These are phyloP conservation scores for Crithidia acanthocephali DNA, from an alignment of 208 protist species.

Conservation along the genomic window DNA sequence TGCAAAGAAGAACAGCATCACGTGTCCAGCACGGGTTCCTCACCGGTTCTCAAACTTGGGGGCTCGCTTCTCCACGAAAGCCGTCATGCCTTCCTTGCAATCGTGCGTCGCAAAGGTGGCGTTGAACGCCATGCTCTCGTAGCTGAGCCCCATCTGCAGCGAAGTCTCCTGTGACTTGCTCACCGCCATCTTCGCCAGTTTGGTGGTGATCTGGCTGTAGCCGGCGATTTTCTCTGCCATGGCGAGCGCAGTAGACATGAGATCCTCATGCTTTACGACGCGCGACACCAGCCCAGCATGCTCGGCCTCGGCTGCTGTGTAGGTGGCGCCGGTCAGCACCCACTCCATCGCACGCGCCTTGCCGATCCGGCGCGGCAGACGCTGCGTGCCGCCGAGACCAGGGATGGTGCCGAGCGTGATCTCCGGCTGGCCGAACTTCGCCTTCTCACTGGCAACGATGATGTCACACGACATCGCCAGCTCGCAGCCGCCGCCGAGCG, in stretches of 20 bases:
- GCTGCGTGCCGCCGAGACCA: constrained; percentile 93
- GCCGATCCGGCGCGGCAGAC: constrained; percentile 91
- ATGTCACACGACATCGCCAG: constrained; percentile 94
- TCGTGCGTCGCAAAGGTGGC: constrained; percentile 93
- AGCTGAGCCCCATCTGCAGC: constrained; percentile 70
- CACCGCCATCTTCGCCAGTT: constrained; percentile 89
- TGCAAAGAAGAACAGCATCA: no score
- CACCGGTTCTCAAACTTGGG: constrained; percentile 87
- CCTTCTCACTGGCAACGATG: constrained; percentile 78
- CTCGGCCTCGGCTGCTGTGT: constrained; percentile 82
- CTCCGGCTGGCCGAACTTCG: constrained; percentile 93
- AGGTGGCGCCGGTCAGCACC: constrained; percentile 86
- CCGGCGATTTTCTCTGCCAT: constrained; percentile 77
- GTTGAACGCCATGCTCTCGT: constrained; percentile 88
- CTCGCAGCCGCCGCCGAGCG: constrained; percentile 94
- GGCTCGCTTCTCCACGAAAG: constrained; percentile 93
- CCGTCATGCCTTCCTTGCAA: constrained; percentile 91
- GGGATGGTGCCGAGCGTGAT: constrained; percentile 95
- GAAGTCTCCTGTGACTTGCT: constrained; percentile 87
- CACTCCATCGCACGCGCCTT: constrained; percentile 94
- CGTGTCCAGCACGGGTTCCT: no score
- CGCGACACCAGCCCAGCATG: constrained; percentile 86
- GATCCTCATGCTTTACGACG: constrained; percentile 79
- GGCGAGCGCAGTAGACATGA: constrained; percentile 56
- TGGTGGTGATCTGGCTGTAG: constrained; percentile 85